Base-by-base conservation (phyloP, 768 basidiomycete species). In the Pholiota microspora region DNA sequence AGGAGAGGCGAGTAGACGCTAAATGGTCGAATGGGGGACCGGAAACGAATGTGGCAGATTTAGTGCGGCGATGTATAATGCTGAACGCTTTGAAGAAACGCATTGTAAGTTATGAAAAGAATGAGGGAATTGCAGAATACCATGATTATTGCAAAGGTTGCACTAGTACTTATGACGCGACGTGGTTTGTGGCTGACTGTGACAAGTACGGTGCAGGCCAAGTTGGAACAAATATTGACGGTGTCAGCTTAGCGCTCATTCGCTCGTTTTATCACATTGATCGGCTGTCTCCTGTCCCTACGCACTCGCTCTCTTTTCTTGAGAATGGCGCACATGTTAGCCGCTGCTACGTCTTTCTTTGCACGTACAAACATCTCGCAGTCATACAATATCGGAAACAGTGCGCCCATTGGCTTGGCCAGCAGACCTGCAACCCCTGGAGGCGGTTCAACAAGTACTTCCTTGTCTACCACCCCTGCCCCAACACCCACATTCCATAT, bases 301-400 rank as follows among this genome's bases (percentile, higher is more conserved):
- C 40, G 40, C 18, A 21, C 40, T 42, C 21, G 23, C 18, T n/a
- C 21, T 42, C 36, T 10, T 23, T 16, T 23, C 16, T 42, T 42
- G 2, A 42, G n/a, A 42, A 64, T 65, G 57, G 51, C 58, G 40
- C 64, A 54, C 48, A 89, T 93, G 87, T 73, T 93, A 52, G 90
- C 90, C 27, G 91, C 86, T 7, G 92, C 92, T 23, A 83, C 86
- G 2, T 91, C 90, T 9, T 88, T 93, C 73, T 91, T 94, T 67
- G 81, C 81, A 29, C 78, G 92, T 16, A 89, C 90, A 6, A 84
- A 84, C 44, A 91, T 94, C 56, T 88, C 85, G 3, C 88, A 91
- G 70, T 86, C 84, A 5, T 94, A 94, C 64, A 84, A 78, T 59
- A 81, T 91, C 59, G 86, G 82, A 54, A 46, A 23, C 35, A 54